Conservation (phyloP, 352 stramenopile species). For the Pelagophyceae sp. region DNA sequence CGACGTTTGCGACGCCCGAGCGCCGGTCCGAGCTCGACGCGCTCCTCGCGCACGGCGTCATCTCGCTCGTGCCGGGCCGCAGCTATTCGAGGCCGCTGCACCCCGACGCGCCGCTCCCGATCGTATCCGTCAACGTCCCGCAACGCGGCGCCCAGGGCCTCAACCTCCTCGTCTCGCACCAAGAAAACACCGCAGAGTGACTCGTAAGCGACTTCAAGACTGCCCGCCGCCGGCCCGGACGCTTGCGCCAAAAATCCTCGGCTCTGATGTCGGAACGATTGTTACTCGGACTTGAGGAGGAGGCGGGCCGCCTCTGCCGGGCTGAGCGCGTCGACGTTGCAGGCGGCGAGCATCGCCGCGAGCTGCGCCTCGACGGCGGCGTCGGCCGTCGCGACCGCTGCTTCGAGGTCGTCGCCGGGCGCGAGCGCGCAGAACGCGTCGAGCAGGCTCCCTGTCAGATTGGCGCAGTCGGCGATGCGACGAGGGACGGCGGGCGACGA, state of each 20-base stretch:
- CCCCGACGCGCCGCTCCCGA: background rate
- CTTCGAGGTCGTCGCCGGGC: background rate
- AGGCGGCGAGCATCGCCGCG: background rate
- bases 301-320: background rate
- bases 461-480: background rate
- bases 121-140: background rate
- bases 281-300: no score
- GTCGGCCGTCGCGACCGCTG: background rate
- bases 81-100: background rate
- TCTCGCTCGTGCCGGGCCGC: background rate
- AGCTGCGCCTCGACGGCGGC: background rate
- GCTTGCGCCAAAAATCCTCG: no score
- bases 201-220: no score
- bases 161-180: background rate
- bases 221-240: no score
- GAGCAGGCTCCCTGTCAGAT: background rate
- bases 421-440: background rate
- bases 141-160: background rate
- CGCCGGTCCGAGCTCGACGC: background rate
- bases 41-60: background rate
- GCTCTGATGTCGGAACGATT: no score
- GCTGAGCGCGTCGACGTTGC: background rate
- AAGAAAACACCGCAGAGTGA: no score
- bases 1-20: background rate
- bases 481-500: background rate